A percentile compares a stretch with the other conserved stretches of the same genome.
These are phyloP conservation scores for Termitomyces sp. DNA, from an alignment of 768 basidiomycete species.

Conservation along the genomic window DNA sequence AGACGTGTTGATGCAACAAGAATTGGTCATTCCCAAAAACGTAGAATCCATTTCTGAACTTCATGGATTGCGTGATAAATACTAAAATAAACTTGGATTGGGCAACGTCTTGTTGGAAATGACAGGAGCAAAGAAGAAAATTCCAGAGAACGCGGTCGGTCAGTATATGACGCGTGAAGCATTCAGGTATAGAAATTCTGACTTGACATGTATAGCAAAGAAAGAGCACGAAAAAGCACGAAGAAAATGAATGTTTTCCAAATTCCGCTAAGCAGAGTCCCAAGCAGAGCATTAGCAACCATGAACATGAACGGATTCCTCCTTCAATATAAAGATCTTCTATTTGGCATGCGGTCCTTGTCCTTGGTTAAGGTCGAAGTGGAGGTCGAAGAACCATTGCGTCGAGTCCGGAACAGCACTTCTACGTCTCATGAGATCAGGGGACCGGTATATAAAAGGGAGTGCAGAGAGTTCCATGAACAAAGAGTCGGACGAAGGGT, in stretches of 20 bases:
- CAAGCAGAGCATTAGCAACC: background rate
- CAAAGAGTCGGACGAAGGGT: background rate
- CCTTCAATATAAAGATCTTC: background rate
- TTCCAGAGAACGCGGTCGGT: background rate
- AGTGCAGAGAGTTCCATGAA: slow-evolving; percentile 12
- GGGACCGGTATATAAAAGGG: slow-evolving; percentile 9
- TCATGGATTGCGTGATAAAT: background rate
- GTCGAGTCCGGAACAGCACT: slow-evolving; percentile 9
- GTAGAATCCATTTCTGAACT: background rate
- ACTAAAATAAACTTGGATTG: background rate
- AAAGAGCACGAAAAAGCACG: background rate
- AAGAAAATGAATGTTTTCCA: background rate
- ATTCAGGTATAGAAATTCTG: background rate
- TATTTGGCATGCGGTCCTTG: background rate
- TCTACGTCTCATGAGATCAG: slow-evolving; percentile 5
- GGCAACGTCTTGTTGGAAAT: background rate
- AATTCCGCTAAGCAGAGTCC: background rate
- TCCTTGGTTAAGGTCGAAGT: background rate
- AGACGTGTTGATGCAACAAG: background rate
- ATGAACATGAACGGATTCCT: background rate
- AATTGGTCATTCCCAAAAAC: background rate
- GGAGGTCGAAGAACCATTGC: slow-evolving; percentile 6
- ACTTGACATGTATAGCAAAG: background rate
- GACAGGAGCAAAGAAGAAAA: background rate
- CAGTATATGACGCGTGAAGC: background rate